phyloP scores from a whole-genome alignment of 208 protist genomes.

The Acanthamoeba lugdunensis region DNA sequence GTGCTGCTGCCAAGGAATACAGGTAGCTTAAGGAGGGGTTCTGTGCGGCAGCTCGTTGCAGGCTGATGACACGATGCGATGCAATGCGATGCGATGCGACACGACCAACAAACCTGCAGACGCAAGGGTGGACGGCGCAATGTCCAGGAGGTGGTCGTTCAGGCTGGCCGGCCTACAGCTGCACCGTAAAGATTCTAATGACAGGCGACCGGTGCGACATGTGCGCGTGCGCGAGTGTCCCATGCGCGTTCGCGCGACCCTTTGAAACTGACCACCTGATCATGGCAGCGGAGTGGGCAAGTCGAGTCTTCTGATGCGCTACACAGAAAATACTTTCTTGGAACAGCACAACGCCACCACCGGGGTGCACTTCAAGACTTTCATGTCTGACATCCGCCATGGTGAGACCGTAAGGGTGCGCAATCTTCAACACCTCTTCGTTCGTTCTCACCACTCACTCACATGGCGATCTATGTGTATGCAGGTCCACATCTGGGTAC shows the following conservation, averaged over 20 bases:
- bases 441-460: too few relatives aligned
- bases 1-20: neutral
- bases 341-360: neutral
- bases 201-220: too few relatives aligned
- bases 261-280: neutral
- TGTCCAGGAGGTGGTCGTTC: neutral
- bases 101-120: neutral
- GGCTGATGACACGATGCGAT: neutral
- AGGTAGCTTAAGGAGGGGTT: neutral
- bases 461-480: neutral
- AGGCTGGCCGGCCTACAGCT: neutral
- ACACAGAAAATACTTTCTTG: neutral
- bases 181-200: neutral
- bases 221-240: neutral
- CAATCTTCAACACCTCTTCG: neutral
- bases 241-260: neutral
- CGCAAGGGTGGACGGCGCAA: neutral
- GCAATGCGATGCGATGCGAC: neutral
- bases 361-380: neutral
- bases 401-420: neutral
- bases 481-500: neutral
- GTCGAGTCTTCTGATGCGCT: neutral
- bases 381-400: neutral
- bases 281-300: constrained; percentile 13
- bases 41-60: neutral